Percentiles rank a stretch among this genome's conserved stretches.
phyloP scores from a whole-genome alignment of 495 filamentous ascomycete genomes.

The Neurospora sp. region DNA sequence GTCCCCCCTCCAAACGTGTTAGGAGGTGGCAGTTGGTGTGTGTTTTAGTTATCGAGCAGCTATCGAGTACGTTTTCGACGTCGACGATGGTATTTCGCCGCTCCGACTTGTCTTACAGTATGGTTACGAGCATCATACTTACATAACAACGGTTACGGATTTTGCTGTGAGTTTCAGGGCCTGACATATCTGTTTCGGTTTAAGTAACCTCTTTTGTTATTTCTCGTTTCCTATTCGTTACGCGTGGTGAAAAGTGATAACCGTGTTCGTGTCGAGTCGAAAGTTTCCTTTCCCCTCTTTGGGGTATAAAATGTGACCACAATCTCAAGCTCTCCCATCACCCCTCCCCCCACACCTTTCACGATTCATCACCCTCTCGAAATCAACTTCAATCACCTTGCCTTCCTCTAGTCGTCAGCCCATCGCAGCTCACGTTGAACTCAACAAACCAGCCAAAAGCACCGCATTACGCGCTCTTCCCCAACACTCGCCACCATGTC shows the following conservation, averaged over 20 bases:
- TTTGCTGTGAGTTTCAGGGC: background rate
- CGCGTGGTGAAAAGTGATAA: background rate
- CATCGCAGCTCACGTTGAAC: background rate
- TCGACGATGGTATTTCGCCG: background rate
- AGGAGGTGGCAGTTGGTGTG: background rate
- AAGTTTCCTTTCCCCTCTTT: background rate
- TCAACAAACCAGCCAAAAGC: background rate
- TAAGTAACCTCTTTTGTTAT: background rate
- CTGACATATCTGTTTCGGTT: background rate
- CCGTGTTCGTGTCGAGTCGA: background rate
- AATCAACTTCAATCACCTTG: background rate
- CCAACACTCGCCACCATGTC: background rate
- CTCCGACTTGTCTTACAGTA: background rate
- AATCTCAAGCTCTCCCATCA: background rate
- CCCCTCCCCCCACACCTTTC: background rate
- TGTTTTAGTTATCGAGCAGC: background rate
- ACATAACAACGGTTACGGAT: background rate
- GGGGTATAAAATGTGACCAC: background rate
- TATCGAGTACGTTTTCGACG: background rate
- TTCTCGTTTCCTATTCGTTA: background rate
- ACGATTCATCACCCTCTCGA: background rate
- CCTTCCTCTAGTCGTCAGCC: background rate
- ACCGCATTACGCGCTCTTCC: background rate
- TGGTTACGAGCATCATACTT: background rate
- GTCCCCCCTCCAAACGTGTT: background rate